Evolutionary conservation across 2,329 filamentous ascomycete genomes (phyloP).

Genomic region (Paraphoma sp.): DNA sequence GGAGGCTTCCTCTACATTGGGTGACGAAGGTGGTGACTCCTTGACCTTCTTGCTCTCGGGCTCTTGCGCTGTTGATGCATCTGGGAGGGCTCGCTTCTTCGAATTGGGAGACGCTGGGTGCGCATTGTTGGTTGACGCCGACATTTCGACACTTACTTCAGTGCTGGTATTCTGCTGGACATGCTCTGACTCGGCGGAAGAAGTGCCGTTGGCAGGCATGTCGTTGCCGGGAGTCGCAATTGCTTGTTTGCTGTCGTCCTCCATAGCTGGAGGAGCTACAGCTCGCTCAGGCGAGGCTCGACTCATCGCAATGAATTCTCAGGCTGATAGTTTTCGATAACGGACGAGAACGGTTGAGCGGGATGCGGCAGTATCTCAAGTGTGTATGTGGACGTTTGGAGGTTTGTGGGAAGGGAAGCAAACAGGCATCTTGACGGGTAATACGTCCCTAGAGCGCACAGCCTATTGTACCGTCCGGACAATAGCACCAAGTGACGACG

Average conservation of each 20-base stretch:
- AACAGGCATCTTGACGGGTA: conserved; percentile 21
- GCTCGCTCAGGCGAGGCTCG: neutral
- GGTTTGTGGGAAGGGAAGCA: conserved; percentile 15
- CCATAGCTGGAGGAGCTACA: neutral
- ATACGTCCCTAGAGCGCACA: conserved; percentile 3
- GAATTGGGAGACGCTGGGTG: conserved; percentile 5
- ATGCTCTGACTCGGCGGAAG: neutral
- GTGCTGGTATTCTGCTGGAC: neutral
- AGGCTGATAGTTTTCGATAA: neutral
- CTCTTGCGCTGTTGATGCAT: conserved; percentile 8
- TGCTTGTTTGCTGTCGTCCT: neutral
- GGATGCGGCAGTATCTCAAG: conserved; percentile 9
- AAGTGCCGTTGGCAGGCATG: neutral
- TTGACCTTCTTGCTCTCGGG: conserved; percentile 27
- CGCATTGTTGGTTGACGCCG: neutral
- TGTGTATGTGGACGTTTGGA: conserved; percentile 17
- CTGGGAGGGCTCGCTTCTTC: conserved; percentile 24
- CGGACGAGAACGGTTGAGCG: neutral
- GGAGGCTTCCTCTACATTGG: conserved; percentile 2
- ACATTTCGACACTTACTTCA: neutral
- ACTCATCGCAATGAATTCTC: neutral
- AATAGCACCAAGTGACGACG: conserved; percentile 10
- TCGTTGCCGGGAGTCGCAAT: conserved; percentile 1
- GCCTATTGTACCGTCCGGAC: conserved; percentile 11
- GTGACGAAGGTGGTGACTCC: conserved; percentile 2